A percentile compares a stretch with the other conserved stretches of the same genome.
Evolutionary conservation across 2,329 filamentous ascomycete species (phyloP).

Genomic region (Botrytis aclada): DNA sequence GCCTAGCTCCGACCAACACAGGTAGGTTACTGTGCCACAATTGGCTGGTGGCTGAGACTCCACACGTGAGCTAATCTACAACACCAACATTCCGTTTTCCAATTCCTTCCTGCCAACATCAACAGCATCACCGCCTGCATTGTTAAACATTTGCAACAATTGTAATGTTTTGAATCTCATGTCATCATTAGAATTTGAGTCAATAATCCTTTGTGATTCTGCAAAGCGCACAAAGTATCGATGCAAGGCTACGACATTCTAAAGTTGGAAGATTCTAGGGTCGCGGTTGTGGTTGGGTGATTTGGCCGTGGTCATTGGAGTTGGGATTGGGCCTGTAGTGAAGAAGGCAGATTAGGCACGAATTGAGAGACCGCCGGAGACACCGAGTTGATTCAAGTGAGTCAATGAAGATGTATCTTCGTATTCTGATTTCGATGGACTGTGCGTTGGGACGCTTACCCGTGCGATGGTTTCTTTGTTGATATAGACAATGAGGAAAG

Average conservation of each 20-base stretch:
- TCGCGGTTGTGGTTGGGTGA: not conserved
- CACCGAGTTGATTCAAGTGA: not conserved
- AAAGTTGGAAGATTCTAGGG: constrained; percentile 5
- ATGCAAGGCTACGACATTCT: not conserved
- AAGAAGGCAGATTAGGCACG: not conserved
- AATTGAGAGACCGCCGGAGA: not conserved
- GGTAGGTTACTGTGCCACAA: not conserved
- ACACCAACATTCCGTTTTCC: not conserved
- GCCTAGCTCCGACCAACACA: not conserved
- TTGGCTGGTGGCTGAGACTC: not conserved
- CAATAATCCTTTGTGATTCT: not conserved
- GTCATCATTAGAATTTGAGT: not conserved
- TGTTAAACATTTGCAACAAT: not conserved
- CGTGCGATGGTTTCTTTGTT: not conserved
- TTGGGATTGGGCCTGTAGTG: not conserved
- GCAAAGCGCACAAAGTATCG: not conserved
- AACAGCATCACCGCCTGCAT: not conserved
- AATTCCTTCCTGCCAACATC: not conserved
- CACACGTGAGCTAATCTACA: not conserved
- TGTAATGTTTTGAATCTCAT: not conserved
- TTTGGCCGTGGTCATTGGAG: not conserved
- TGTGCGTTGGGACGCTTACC: not conserved
- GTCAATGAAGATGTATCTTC: not conserved
- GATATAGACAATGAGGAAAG: not conserved
- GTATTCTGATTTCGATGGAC: not conserved